Percentiles rank a stretch among this genome's conserved stretches.
phyloP scores from a whole-genome alignment of 2,329 filamentous ascomycete genomes.

The Claviceps quebecensis region DNA sequence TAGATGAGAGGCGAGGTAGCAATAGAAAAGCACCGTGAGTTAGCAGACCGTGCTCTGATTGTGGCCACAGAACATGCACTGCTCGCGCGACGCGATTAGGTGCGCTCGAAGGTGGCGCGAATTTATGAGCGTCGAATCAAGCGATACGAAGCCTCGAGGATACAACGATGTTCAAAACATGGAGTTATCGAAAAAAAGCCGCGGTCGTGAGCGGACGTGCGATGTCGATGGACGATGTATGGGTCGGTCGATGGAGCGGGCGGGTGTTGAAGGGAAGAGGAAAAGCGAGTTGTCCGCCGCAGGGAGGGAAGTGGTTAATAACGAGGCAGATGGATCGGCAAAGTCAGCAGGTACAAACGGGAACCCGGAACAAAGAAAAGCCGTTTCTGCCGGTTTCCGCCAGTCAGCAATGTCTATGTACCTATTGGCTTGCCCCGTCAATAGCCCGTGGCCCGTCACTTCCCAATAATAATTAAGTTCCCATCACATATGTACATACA shows the following conservation, averaged over 20 bases:
- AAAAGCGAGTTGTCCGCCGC: background rate
- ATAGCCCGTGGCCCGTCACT: constrained; percentile 11
- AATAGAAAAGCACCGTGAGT: background rate
- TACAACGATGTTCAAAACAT: background rate
- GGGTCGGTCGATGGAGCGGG: background rate
- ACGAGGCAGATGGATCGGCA: background rate
- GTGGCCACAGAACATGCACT: constrained; percentile 1
- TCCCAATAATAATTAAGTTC: no score
- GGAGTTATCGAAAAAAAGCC: background rate
- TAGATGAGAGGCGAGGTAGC: constrained; percentile 3
- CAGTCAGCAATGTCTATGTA: background rate
- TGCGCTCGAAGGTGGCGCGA: background rate
- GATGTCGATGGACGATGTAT: background rate
- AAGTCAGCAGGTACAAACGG: background rate
- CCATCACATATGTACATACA: no score
- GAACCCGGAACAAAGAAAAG: background rate
- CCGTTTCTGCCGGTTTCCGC: background rate
- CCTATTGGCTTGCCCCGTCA: background rate
- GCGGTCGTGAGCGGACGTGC: background rate
- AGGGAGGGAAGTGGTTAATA: constrained; percentile 2
- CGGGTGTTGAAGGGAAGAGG: constrained; percentile 1
- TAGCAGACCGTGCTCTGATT: background rate
- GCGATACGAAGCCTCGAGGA: background rate
- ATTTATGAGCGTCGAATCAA: background rate
- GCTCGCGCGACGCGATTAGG: background rate